phyloP scores from a whole-genome alignment of 2,329 filamentous ascomycete genomes.

The Aspergillus eucalypticola region DNA sequence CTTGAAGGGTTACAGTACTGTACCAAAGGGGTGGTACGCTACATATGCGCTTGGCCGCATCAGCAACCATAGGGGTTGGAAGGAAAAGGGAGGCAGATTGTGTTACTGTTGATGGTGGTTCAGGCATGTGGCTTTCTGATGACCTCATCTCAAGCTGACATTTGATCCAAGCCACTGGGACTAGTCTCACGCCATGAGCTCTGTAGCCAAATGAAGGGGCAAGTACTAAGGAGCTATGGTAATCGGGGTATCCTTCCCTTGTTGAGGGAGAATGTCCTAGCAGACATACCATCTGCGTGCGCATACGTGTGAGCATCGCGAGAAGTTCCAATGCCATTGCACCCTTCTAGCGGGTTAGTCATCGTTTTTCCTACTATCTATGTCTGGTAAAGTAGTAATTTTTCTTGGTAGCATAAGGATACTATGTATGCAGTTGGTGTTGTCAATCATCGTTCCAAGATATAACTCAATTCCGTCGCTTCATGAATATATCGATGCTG shows the following conservation, averaged over 20 bases:
- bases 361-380: too few relatives aligned
- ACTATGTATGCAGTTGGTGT: too few relatives aligned
- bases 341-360: too few relatives aligned
- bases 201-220: not conserved
- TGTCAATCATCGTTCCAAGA: too few relatives aligned
- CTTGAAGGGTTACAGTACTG: too few relatives aligned
- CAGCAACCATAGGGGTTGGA: not conserved
- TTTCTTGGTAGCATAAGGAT: too few relatives aligned
- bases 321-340: too few relatives aligned
- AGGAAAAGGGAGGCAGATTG: not conserved
- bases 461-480: too few relatives aligned
- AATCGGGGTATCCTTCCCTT: not conserved
- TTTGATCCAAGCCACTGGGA: not conserved
- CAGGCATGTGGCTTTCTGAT: not conserved
- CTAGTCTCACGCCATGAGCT: not conserved
- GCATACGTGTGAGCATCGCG: too few relatives aligned
- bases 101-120: not conserved
- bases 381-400: too few relatives aligned
- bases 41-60: not conserved
- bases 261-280: not conserved
- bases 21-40: not conserved
- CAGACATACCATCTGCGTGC: not conserved
- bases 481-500: too few relatives aligned
- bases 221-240: not conserved
- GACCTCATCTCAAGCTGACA: not conserved